Base-by-base conservation (phyloP, 495 filamentous ascomycete genomes). In the Annulohypoxylon bovei region DNA sequence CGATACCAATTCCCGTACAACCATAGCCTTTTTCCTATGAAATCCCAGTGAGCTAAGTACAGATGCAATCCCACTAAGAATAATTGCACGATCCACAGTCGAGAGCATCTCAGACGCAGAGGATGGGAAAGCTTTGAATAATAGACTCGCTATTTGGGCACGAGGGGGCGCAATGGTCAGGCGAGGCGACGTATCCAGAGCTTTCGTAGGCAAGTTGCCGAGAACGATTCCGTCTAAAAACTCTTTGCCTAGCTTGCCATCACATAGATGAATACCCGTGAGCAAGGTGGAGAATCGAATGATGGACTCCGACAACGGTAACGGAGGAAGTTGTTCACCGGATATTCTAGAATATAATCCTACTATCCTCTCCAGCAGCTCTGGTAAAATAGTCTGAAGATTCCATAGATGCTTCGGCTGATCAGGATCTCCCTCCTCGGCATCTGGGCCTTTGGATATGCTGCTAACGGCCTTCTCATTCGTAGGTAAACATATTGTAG, bases 1-100 rank as follows among this genome's bases (percentile, higher is more conserved):
- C n/a, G 88, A 87, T 6, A 98, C 82, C 58, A 97, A 84, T 73
- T 98, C 94, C 68, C 90, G 89, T 64, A 97, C 82, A 2, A 98
- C 86, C 70, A 98, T 87, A 2, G 91, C 93, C 76, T 96, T 96
- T 77, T 97, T 97, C 61, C 95, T 85, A 50, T 92, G 86, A 58
- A 93, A 86, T 9, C 92, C 93, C 20, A 98, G 79, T 18, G 85
- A 78, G 22, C 92, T 90, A 22, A 97, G 82, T 37, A 97, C 86
- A 39, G 91, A 90, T n/a, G 93, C 88, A 60, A 97, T 92, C 16
- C 93, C 96, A 54, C 93, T 90, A 8, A 98, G 86, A 18, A 97
- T 91, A 6, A 88, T 86, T 27, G 89, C 86, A 12, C 89, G 84
- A 79, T 98, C 94, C 22, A 86, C 88, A 7, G 88, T 87, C 20